phyloP scores from a whole-genome alignment of 2,329 filamentous ascomycete genomes.

The Seiridium cupressi region DNA sequence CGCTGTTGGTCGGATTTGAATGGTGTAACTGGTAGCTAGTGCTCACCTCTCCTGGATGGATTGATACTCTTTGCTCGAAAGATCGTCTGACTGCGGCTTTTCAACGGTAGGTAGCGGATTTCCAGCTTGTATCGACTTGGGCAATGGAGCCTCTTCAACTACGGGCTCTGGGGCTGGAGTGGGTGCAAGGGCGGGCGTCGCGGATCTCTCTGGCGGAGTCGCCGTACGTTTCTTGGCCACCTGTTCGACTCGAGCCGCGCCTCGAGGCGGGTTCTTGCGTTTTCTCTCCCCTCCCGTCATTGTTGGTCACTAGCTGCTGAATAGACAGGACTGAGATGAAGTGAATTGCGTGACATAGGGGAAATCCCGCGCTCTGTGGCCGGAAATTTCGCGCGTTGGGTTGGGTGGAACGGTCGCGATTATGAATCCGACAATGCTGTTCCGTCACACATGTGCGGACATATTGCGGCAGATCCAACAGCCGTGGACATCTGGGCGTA shows the following conservation, averaged over 20 bases:
- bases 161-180: slow-evolving; percentile 27
- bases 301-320: not conserved
- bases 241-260: slow-evolving; percentile 59
- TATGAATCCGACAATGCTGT: not conserved
- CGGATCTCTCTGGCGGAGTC: slow-evolving; percentile 52
- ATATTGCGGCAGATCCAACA: slow-evolving; percentile 1
- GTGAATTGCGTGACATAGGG: not conserved
- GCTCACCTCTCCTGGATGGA: slow-evolving; percentile 68
- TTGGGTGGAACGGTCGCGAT: not conserved
- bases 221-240: slow-evolving; percentile 58
- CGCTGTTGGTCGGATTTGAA: not conserved
- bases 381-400: not conserved
- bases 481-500: not conserved
- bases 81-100: slow-evolving; percentile 61
- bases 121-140: slow-evolving; percentile 61
- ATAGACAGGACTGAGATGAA: not conserved
- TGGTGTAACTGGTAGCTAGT: slow-evolving; percentile 7
- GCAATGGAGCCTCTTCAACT: slow-evolving; percentile 44
- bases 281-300: slow-evolving; percentile 64
- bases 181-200: slow-evolving; percentile 38
- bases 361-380: not conserved
- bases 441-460: not conserved
- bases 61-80: slow-evolving; percentile 68
- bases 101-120: slow-evolving; percentile 71
- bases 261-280: slow-evolving; percentile 62